Evolutionary conservation across 805 yeast species (phyloP).

Genomic region (Barnettozyma salicaria): DNA sequence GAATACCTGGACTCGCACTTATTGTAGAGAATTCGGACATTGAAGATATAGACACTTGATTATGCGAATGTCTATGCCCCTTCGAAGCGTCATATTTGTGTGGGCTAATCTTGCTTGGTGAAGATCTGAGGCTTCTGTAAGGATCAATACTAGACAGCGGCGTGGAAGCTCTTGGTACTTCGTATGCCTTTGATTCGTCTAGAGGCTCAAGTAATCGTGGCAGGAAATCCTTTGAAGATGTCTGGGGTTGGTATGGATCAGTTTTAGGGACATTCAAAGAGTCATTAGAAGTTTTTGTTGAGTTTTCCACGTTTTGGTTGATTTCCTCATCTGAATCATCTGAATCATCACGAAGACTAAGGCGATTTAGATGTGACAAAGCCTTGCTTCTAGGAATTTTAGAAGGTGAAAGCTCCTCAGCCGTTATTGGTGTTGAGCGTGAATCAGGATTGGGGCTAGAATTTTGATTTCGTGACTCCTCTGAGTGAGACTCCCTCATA

Average conservation of each 20-base stretch:
- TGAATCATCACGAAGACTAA: conserved; percentile 23
- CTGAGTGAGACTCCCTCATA: no score
- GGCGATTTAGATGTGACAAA: conserved; percentile 22
- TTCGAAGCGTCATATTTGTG: neutral
- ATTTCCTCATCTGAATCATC: conserved; percentile 12
- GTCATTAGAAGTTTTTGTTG: neutral
- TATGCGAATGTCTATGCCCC: conserved; percentile 8
- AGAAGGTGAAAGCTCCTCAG: conserved; percentile 16
- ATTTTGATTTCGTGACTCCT: no score
- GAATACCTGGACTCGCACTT: conserved; percentile 11
- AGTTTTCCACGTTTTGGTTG: conserved; percentile 2
- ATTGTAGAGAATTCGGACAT: conserved; percentile 23
- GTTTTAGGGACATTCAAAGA: no score
- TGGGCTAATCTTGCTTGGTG: conserved; percentile 1
- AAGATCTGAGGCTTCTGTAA: neutral
- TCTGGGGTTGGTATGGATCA: no score
- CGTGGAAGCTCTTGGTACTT: conserved; percentile 2
- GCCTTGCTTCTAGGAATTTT: conserved; percentile 23
- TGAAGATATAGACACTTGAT: conserved; percentile 20
- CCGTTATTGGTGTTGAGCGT: no score
- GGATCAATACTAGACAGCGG: conserved; percentile 1
- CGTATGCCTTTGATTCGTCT: conserved; percentile 10
- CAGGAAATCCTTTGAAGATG: conserved; percentile 5
- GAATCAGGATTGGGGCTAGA: no score
- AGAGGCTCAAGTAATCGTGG: conserved; percentile 11